A percentile compares a stretch with the other conserved stretches of the same genome.
Conservation (phyloP, 2,329 filamentous ascomycete species). For the Colletotrichum falcatum region DNA sequence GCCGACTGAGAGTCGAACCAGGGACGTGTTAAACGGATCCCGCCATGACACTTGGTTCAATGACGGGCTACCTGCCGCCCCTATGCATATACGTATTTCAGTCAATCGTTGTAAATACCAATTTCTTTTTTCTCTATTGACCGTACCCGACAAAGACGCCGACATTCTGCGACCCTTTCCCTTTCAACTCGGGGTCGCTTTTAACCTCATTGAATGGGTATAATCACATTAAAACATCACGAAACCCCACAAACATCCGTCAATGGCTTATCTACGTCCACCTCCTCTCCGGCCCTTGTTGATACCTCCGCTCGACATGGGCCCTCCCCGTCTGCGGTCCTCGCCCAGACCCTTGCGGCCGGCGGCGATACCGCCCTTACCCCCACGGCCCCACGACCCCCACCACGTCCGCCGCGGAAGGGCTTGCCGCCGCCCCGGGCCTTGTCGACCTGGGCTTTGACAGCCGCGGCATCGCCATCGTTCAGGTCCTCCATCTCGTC, state of each 20-base stretch:
- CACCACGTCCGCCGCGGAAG: constrained; percentile 48
- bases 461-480: constrained; percentile 62
- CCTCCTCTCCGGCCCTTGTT: constrained; percentile 37
- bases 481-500: constrained; percentile 66
- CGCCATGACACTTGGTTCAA: too few relatives aligned
- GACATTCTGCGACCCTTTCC: constrained; percentile 18
- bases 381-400: constrained; percentile 57
- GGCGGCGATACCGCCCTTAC: constrained; percentile 60
- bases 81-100: not conserved
- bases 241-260: constrained; percentile 15
- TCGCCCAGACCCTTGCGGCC: constrained; percentile 64
- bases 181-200: constrained; percentile 33
- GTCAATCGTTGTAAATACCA: constrained; percentile 35
- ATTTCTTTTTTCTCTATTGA: constrained; percentile 36
- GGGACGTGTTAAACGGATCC: not conserved
- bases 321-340: constrained; percentile 58
- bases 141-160: constrained; percentile 33
- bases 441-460: constrained; percentile 62
- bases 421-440: constrained; percentile 46
- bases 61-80: too few relatives aligned
- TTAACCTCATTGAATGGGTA: constrained; percentile 41
- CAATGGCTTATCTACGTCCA: constrained; percentile 37
- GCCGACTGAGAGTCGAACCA: constrained; percentile 30
- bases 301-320: constrained; percentile 26
- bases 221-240: constrained; percentile 40